A percentile compares a stretch with the other conserved stretches of the same genome.
Conservation (phyloP, 106 monocot genomes). For the Dendrobium huoshanense region DNA sequence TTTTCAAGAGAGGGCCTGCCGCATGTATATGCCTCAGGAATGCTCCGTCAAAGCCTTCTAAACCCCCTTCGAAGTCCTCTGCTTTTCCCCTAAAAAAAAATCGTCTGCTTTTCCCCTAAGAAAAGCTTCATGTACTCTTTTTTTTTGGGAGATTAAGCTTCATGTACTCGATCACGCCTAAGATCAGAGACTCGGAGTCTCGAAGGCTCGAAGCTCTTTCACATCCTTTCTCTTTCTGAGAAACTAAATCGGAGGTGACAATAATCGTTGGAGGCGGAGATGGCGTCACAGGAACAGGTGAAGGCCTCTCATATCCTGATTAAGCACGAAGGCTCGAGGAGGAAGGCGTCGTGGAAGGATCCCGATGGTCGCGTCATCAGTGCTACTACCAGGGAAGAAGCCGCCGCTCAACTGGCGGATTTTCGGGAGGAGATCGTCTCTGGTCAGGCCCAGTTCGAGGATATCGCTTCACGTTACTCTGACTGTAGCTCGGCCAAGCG, state of each 20-base stretch:
- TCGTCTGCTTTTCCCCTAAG: no score
- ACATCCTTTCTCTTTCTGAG: not conserved
- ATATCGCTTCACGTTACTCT: slow-evolving; percentile 51
- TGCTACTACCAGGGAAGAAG: slow-evolving; percentile 50
- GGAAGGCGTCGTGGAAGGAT: slow-evolving; percentile 91
- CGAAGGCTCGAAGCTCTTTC: no score
- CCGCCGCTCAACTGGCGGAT: slow-evolving; percentile 35
- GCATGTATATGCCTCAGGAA: no score
- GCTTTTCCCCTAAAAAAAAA: no score
- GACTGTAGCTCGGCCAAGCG: slow-evolving; percentile 94
- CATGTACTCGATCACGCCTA: no score
- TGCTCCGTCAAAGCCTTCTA: no score
- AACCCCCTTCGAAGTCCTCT: no score
- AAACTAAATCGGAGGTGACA: not conserved
- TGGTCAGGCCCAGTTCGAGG: slow-evolving; percentile 55
- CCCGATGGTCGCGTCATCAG: slow-evolving; percentile 65
- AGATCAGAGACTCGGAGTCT: no score
- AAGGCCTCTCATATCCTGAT: slow-evolving; percentile 85
- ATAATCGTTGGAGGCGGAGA: not conserved
- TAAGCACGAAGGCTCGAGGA: slow-evolving; percentile 87
- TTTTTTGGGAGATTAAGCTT: no score
- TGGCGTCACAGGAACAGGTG: slow-evolving; percentile 39
- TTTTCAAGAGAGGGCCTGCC: no score
- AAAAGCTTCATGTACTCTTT: no score
- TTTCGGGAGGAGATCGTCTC: slow-evolving; percentile 48